These are phyloP conservation scores for Tricholoma bakamatsutake DNA, from an alignment of 768 basidiomycete species.

Conservation along the genomic window DNA sequence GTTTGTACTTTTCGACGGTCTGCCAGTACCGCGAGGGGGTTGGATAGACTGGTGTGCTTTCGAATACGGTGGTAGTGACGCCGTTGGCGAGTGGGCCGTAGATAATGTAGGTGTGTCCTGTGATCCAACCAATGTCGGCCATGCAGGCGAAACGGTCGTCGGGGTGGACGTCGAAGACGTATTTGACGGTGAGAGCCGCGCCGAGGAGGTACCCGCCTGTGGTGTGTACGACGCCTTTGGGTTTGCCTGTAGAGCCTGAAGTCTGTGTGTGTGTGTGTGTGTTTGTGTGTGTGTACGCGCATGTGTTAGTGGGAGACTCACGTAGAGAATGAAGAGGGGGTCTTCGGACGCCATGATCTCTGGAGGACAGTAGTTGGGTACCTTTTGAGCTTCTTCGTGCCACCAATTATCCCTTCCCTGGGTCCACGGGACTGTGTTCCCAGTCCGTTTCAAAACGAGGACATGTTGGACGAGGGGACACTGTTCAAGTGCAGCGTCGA, in stretches of 20 bases:
- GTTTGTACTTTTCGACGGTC: constrained; percentile 83
- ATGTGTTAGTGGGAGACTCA: constrained; percentile 65
- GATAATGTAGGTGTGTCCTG: constrained; percentile 93
- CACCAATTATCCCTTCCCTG: constrained; percentile 91
- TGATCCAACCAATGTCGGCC: constrained; percentile 99
- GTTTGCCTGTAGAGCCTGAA: constrained; percentile 91
- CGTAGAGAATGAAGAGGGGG: constrained; percentile 97
- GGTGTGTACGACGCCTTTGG: constrained; percentile 94
- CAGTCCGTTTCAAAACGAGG: constrained; percentile 84
- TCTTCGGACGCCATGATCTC: constrained; percentile 91
- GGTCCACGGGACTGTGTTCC: constrained; percentile 74
- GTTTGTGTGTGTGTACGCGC: too few species aligned
- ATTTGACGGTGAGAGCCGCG: constrained; percentile 89
- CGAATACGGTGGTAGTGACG: constrained; percentile 85
- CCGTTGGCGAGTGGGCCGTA: constrained; percentile 92
- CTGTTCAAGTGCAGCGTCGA: constrained; percentile 83
- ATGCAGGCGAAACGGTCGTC: constrained; percentile 96
- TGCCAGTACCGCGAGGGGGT: constrained; percentile 97
- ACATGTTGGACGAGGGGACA: constrained; percentile 87
- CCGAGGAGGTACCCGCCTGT: constrained; percentile 89
- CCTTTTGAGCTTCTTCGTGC: constrained; percentile 86
- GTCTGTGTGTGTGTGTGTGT: constrained; percentile 46
- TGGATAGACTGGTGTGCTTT: constrained; percentile 95
- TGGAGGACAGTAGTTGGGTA: constrained; percentile 82
- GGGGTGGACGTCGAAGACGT: constrained; percentile 96